Base-by-base conservation (phyloP, 2,329 filamentous ascomycete species). In the Fusarium sp. region DNA sequence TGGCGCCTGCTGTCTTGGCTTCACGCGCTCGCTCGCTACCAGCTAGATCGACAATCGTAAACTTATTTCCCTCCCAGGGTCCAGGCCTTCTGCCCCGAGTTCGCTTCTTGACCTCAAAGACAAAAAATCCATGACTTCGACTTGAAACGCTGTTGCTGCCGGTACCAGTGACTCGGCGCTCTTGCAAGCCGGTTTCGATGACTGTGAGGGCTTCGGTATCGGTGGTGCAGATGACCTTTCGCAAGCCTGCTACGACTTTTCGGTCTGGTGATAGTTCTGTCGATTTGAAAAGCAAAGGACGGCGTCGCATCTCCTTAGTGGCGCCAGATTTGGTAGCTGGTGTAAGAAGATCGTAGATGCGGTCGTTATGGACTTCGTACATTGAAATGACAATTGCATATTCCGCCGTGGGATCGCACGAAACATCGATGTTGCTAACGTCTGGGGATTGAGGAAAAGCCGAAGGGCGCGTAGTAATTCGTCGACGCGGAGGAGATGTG, bases 331-430 rank as follows among this genome's bases (percentile, higher is more conserved):
- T 86, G 22, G 83, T 79, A 4, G 87, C 85, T 0, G 88, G 87
- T 0, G 91, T 92, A 2, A 99, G 83, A 0, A 99, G 88, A 74
- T 99, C 96, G 77, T 96, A 98, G 70, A 99, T 98, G 35, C 94
- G 90, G 80, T 99, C 95, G 75, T 99, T 99, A 82, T 99, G 97
- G 2, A 99, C 95, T 78, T 99, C 96, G 79, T 98, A 98, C 94
- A 99, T 99, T 54, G 94, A 97, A 22, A 99, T 85, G 13, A 99
- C 83, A 54, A 99, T 89, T 6, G 92, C 91, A 72, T 97, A 97
- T 71, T 97, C 93, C 55, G 90, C 88, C 20, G 86, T 86, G 47
- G 88, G 83, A 41, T 80, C 78, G 68, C 77, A 80, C 0, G 88
- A 84, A 1, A 96, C 84, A 6, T 85, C 82, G 43, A 97, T 82